phyloP scores from a whole-genome alignment of 164 flowering plant species.

The Kingdonia uniflora region DNA sequence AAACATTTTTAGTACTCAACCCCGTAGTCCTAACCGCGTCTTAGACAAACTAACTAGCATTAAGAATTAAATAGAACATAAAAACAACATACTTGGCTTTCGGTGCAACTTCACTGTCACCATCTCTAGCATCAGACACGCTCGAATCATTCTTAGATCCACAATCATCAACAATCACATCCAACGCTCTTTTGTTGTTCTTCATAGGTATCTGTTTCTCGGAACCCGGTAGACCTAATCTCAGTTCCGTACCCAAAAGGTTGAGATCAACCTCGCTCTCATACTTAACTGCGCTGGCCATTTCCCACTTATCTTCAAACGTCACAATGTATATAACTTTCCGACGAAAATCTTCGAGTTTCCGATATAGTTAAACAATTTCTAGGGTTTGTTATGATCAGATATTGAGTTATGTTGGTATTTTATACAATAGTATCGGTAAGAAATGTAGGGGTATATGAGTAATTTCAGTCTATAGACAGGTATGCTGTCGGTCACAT shows the following conservation, averaged over 20 bases:
- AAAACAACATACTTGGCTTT: slow-evolving; percentile 22
- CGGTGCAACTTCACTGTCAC: slow-evolving; percentile 7
- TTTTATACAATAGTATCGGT: neutral
- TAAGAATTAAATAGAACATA: too few relatives aligned
- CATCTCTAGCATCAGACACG: slow-evolving; percentile 1
- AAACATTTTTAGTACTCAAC: too few relatives aligned
- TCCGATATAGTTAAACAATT: too few relatives aligned
- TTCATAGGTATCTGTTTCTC: slow-evolving; percentile 13
- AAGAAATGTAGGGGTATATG: neutral
- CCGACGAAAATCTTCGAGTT: too few relatives aligned
- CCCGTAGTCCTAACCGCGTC: too few relatives aligned
- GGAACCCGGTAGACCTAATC: slow-evolving; percentile 49
- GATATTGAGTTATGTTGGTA: too few relatives aligned
- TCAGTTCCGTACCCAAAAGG: slow-evolving; percentile 54
- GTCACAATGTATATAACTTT: too few relatives aligned
- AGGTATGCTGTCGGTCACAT: slow-evolving; percentile 50
- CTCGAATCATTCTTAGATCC: slow-evolving; percentile 2
- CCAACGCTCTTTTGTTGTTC: slow-evolving; percentile 32
- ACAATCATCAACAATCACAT: slow-evolving; percentile 16
- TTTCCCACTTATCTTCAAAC: too few relatives aligned
- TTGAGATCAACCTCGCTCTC: slow-evolving; percentile 44
- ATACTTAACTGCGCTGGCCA: slow-evolving; percentile 9
- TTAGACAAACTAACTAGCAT: too few relatives aligned
- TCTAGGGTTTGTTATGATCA: too few relatives aligned
- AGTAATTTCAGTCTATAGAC: slow-evolving; percentile 40